A percentile compares a stretch with the other conserved stretches of the same genome.
Evolutionary conservation across 2,329 filamentous ascomycete species (phyloP).

Genomic region (Paracorniculantispora psalliotae): DNA sequence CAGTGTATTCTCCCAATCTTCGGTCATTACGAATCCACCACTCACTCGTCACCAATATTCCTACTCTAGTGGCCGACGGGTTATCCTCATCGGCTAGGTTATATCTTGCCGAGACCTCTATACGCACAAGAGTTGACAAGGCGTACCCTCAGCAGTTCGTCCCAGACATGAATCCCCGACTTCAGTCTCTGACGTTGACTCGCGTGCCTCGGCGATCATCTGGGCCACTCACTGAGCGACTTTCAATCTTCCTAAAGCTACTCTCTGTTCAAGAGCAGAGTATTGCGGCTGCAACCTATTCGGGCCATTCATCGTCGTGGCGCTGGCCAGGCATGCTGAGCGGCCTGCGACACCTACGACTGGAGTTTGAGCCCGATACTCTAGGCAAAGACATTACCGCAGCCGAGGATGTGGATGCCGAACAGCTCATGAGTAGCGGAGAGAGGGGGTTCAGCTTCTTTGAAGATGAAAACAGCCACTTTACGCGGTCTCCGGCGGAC

Average conservation of each 20-base stretch:
- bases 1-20: constrained; percentile 49
- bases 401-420: constrained; percentile 35
- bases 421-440: constrained; percentile 36
- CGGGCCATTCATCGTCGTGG: constrained; percentile 20
- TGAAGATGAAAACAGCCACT: constrained; percentile 21
- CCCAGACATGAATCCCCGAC: constrained; percentile 53
- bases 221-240: constrained; percentile 43
- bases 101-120: constrained; percentile 40
- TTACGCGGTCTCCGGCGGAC: constrained; percentile 6
- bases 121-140: constrained; percentile 39
- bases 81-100: constrained; percentile 32
- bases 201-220: constrained; percentile 49
- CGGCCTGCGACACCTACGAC: constrained; percentile 48
- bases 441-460: constrained; percentile 44
- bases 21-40: constrained; percentile 53
- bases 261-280: constrained; percentile 44
- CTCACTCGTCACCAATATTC: constrained; percentile 53
- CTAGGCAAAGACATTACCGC: constrained; percentile 31
- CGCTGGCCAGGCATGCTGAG: constrained; percentile 39
- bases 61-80: constrained; percentile 36
- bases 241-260: constrained; percentile 43
- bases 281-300: constrained; percentile 30
- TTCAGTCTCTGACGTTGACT: constrained; percentile 49
- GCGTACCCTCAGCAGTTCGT: constrained; percentile 44
- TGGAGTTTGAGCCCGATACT: constrained; percentile 49